Evolutionary conservation across 108 stramenopile species (phyloP), one percentile per base, ranked within the genome.

Genomic region (Mayamaea pseudoterrestris): DNA sequence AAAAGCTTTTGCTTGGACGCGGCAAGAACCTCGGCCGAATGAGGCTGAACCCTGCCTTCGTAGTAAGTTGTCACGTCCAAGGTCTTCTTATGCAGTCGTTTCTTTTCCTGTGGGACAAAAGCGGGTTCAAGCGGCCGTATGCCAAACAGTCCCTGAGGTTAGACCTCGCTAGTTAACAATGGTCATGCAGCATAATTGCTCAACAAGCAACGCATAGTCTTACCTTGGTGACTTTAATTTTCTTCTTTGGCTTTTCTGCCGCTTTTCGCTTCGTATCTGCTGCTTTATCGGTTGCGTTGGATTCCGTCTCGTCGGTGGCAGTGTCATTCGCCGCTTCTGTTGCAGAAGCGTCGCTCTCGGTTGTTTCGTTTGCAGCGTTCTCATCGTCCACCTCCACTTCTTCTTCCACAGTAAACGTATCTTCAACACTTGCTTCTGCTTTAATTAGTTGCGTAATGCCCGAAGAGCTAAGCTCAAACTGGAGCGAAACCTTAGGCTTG

Each of bases 401-500:
- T 44, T 78, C 87, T 14, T 80, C 71, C 9, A 85, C 82, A 26
- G 70, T 82, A 37, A 78, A 71, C 53, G 41, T 83, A 50, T 95
- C 88, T 52, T 94, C 96, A 32, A 97, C 85, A 21, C 65, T 68
- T 27, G 94, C 96, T 65, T 97, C 96, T 3, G 96, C 98, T 64
- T 93, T 92, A 17, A 77, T 41, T 14, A 99, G 66, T 41, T 68
- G 36, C 7, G 89, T 81, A 14, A 93, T 74, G 32, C 96, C 98
- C 50, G 76, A 90, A 5, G 65, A 46, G 43, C 78, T 87, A 42
- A 97, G 58, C 47, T 89, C 80, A 67, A 99, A 97, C 56, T 91
- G 83, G 44, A 99, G 58, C 1, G 93, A 76, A 5, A 99, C 84
- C 81, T 99, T 99, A 25, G 98, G 98, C 12, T 66, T 69, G 16